Percentiles rank a stretch among this genome's conserved stretches.
Conservation (phyloP, 2,329 filamentous ascomycete genomes). For the Plenodomus biglobosus region DNA sequence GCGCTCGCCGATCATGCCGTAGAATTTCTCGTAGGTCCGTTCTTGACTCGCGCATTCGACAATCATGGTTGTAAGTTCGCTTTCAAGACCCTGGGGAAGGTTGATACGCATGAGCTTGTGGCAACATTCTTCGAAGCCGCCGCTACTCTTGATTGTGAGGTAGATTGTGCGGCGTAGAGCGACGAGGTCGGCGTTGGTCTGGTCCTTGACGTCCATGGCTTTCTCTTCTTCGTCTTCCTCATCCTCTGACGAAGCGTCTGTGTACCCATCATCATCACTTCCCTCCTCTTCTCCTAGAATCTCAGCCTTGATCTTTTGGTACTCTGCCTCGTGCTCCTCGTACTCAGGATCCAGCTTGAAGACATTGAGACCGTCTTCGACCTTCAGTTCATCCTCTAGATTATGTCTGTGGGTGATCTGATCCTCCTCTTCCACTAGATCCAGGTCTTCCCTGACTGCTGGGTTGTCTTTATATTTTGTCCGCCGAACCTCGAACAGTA, state of each 20-base stretch:
- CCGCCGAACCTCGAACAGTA: slow-evolving; percentile 93
- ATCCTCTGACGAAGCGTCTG: slow-evolving; percentile 66
- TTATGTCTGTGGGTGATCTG: slow-evolving; percentile 89
- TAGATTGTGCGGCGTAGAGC: slow-evolving; percentile 94
- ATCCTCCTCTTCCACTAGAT: slow-evolving; percentile 95
- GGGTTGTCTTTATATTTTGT: slow-evolving; percentile 96
- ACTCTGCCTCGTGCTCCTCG: slow-evolving; percentile 87
- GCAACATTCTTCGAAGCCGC: slow-evolving; percentile 93
- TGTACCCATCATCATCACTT: slow-evolving; percentile 71
- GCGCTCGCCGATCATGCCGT: slow-evolving; percentile 88
- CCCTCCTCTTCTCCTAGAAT: slow-evolving; percentile 75
- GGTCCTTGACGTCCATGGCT: slow-evolving; percentile 94
- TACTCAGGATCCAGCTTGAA: slow-evolving; percentile 93
- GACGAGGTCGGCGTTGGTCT: slow-evolving; percentile 93
- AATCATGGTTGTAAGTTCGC: slow-evolving; percentile 93
- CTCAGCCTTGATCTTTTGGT: slow-evolving; percentile 86
- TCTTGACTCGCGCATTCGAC: slow-evolving; percentile 97
- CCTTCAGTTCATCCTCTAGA: slow-evolving; percentile 73
- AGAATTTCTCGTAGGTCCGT: slow-evolving; percentile 96
- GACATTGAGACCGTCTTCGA: slow-evolving; percentile 86
- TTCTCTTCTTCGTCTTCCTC: slow-evolving; percentile 77
- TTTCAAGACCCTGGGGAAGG: slow-evolving; percentile 81
- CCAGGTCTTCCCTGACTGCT: slow-evolving; percentile 85
- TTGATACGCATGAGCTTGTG: slow-evolving; percentile 93
- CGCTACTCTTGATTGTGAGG: slow-evolving; percentile 94